Percentiles rank a stretch among this genome's conserved stretches.
Evolutionary conservation across 805 yeast genomes (phyloP).

Genomic region (Pichia manshurica): DNA sequence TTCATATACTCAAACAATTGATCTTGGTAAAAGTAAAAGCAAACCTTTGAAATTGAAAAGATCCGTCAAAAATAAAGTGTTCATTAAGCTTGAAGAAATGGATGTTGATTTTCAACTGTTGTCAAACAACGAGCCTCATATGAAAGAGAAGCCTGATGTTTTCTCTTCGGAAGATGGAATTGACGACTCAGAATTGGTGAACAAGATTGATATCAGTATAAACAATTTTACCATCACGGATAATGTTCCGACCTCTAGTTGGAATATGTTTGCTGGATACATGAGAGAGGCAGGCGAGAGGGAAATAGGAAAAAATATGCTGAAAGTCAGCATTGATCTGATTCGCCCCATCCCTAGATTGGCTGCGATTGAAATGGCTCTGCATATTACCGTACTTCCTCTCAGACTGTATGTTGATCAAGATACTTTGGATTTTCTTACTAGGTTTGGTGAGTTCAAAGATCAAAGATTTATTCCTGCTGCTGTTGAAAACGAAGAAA

Average conservation of each 20-base stretch:
- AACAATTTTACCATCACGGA: conserved; percentile 60
- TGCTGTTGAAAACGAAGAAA: conserved; percentile 46
- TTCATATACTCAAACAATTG: conserved; percentile 15
- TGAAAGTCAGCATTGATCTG: conserved; percentile 46
- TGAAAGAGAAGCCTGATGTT: conserved; percentile 18
- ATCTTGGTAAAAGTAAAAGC: conserved; percentile 28
- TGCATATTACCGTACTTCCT: conserved; percentile 59
- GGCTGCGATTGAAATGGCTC: conserved; percentile 62
- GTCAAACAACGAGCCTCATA: conserved; percentile 36
- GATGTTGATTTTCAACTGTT: conserved; percentile 41
- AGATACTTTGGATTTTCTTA: conserved; percentile 80
- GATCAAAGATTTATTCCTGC: conserved; percentile 61
- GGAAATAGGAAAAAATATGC: conserved; percentile 63
- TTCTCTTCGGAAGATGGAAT: conserved; percentile 24
- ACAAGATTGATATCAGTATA: conserved; percentile 42
- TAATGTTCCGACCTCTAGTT: conserved; percentile 79
- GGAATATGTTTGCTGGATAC: conserved; percentile 78
- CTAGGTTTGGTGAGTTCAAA: conserved; percentile 75
- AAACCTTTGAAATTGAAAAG: conserved; percentile 56
- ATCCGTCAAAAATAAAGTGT: conserved; percentile 54
- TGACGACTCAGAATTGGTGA: conserved; percentile 42
- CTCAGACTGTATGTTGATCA: conserved; percentile 84
- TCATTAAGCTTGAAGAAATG: conserved; percentile 50
- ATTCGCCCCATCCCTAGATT: conserved; percentile 59
- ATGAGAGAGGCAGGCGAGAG: conserved; percentile 66